Conservation (phyloP, 345 rosid genomes). For the Eucalyptus erythrocorys region DNA sequence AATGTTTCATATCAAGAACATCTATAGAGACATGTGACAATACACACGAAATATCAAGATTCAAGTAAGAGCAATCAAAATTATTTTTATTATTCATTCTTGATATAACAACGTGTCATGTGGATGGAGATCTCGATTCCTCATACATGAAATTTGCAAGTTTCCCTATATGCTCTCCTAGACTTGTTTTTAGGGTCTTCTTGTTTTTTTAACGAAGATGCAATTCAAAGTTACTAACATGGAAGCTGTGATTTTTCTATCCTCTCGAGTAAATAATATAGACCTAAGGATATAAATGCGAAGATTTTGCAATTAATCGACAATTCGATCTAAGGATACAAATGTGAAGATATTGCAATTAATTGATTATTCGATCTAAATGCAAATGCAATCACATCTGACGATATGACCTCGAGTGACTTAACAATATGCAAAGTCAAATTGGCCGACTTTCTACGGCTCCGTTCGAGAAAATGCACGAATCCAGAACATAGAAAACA, state of each 20-base stretch:
- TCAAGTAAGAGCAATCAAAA: neutral
- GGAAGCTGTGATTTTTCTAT: neutral
- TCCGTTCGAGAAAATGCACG: neutral
- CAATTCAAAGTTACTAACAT: neutral
- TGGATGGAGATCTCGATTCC: rapidly evolving
- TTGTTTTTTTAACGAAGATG: neutral
- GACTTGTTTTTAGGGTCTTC: neutral
- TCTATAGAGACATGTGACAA: neutral
- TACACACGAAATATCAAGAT: no score
- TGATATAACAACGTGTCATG: rapidly evolving
- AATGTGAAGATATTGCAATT: no score
- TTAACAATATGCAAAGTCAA: neutral
- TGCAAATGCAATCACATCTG: neutral
- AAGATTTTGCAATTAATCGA: neutral
- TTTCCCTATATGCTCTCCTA: neutral
- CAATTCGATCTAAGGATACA: neutral
- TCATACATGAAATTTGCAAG: neutral
- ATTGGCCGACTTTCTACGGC: neutral
- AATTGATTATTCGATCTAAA: neutral
- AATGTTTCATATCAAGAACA: neutral
- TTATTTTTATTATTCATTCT: neutral
- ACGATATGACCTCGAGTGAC: neutral
- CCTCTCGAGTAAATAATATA: neutral
- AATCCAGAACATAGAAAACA: neutral
- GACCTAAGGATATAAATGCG: neutral